phyloP scores from a whole-genome alignment of 2,329 filamentous ascomycete species.

The Cladosporium sp. region DNA sequence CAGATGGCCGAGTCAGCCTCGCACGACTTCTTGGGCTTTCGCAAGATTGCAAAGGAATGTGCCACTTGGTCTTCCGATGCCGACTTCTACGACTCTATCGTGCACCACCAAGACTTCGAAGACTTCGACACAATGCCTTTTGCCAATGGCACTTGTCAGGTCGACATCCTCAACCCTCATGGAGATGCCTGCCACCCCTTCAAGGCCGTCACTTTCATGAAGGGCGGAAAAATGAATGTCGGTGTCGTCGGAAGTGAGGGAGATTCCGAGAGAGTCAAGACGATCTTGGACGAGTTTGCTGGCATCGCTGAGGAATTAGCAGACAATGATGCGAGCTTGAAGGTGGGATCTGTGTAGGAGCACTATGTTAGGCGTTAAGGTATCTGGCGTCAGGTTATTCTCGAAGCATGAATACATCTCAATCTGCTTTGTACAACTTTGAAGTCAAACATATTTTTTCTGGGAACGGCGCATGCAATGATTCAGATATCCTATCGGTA shows the following conservation, averaged over 20 bases:
- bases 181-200: slow-evolving; percentile 58
- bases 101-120: slow-evolving; percentile 34
- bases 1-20: slow-evolving; percentile 32
- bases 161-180: slow-evolving; percentile 40
- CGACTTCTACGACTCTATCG: slow-evolving; percentile 35
- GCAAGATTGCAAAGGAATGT: slow-evolving; percentile 33
- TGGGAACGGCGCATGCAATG: no score
- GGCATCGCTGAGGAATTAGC: slow-evolving; percentile 41
- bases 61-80: slow-evolving; percentile 22
- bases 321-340: slow-evolving; percentile 3
- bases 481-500: no score
- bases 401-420: no score
- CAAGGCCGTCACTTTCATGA: slow-evolving; percentile 59
- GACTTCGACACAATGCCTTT: slow-evolving; percentile 55
- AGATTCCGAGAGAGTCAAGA: slow-evolving; percentile 38
- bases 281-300: slow-evolving; percentile 49
- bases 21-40: slow-evolving; percentile 36
- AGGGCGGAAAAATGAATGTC: slow-evolving; percentile 49
- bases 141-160: slow-evolving; percentile 26
- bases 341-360: neutral
- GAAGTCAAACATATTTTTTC: no score
- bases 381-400: no score
- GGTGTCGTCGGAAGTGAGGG: slow-evolving; percentile 59
- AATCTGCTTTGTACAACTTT: no score
- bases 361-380: no score